Conservation (phyloP, 169 alveolate genomes). For the Hepatocystis sp. region DNA sequence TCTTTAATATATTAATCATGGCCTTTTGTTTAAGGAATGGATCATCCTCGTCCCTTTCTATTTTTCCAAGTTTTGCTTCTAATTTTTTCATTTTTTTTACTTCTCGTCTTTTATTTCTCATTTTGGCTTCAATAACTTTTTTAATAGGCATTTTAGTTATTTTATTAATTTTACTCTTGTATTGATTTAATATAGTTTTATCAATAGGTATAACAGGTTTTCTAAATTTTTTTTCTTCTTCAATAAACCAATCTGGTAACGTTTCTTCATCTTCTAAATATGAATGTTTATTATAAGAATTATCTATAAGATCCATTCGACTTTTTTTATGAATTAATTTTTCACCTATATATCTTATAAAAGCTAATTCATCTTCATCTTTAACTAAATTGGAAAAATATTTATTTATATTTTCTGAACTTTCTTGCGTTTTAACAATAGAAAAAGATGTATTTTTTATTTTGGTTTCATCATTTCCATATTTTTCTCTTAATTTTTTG, state of each 20-base stretch:
- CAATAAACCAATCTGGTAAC: conserved; percentile 98
- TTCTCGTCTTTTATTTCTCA: conserved; percentile 94
- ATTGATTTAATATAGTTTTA: conserved; percentile 94
- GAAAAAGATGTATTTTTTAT: conserved; percentile 69
- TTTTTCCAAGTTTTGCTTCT: conserved; percentile 92
- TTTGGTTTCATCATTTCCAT: conserved; percentile 55
- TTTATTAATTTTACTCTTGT: conserved; percentile 94
- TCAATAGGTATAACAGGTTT: conserved; percentile 96
- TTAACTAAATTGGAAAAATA: conserved; percentile 72
- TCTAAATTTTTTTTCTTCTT: conserved; percentile 96
- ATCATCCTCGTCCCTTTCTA: conserved; percentile 91
- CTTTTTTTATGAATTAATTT: conserved; percentile 90
- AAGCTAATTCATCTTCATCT: conserved; percentile 80
- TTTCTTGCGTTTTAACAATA: conserved; percentile 57
- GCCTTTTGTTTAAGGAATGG: conserved; percentile 92
- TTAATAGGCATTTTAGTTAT: conserved; percentile 96
- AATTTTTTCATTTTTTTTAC: conserved; percentile 93
- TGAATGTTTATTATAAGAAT: conserved; percentile 96
- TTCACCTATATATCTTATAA: conserved; percentile 79
- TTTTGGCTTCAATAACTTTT: conserved; percentile 97
- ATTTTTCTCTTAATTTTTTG: conserved; percentile 71
- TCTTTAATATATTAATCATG: conserved; percentile 87
- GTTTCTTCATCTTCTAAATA: conserved; percentile 90
- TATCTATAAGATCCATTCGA: conserved; percentile 94
- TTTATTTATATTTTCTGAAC: conserved; percentile 24